phyloP scores from a whole-genome alignment of 2,329 filamentous ascomycete species.

The Penicillium expansum region DNA sequence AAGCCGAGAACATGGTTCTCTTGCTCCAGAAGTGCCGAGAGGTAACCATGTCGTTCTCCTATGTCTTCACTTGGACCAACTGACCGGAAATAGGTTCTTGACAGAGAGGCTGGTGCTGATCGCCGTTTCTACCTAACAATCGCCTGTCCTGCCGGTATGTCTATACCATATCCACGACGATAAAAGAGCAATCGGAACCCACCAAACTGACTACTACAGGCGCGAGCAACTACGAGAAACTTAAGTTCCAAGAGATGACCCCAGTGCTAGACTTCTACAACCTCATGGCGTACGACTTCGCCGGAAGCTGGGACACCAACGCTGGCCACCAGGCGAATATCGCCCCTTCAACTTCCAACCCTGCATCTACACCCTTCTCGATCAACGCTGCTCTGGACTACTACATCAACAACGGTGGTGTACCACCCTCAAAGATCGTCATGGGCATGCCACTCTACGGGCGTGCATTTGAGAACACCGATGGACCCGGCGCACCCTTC shows the following conservation, averaged over 20 bases:
- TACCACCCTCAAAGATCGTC: slow-evolving; percentile 70
- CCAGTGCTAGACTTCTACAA: slow-evolving; percentile 54
- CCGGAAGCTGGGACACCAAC: slow-evolving; percentile 72
- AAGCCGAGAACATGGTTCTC: slow-evolving; percentile 45
- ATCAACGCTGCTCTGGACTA: slow-evolving; percentile 66
- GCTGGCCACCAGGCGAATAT: slow-evolving; percentile 83
- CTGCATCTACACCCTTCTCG: slow-evolving; percentile 72
- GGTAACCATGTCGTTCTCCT: slow-evolving; percentile 26
- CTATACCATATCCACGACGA: slow-evolving; percentile 43
- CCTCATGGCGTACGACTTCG: slow-evolving; percentile 80
- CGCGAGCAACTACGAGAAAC: slow-evolving; percentile 44
- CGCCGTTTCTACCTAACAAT: slow-evolving; percentile 50
- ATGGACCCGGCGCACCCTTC: slow-evolving; percentile 70
- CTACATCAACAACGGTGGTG: slow-evolving; percentile 62
- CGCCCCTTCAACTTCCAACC: slow-evolving; percentile 58
- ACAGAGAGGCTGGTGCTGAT: slow-evolving; percentile 39
- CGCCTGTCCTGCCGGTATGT: slow-evolving; percentile 47
- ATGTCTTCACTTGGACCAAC: not conserved
- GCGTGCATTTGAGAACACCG: slow-evolving; percentile 76
- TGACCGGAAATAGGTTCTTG: slow-evolving; percentile 31
- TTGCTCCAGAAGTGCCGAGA: slow-evolving; percentile 45
- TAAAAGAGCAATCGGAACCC: slow-evolving; percentile 42
- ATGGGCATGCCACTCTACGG: slow-evolving; percentile 97
- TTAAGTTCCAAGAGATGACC: slow-evolving; percentile 49
- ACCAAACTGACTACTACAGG: slow-evolving; percentile 43